Conservation (phyloP, 208 protist species). For the Herpetomonas samuelpessoai region DNA sequence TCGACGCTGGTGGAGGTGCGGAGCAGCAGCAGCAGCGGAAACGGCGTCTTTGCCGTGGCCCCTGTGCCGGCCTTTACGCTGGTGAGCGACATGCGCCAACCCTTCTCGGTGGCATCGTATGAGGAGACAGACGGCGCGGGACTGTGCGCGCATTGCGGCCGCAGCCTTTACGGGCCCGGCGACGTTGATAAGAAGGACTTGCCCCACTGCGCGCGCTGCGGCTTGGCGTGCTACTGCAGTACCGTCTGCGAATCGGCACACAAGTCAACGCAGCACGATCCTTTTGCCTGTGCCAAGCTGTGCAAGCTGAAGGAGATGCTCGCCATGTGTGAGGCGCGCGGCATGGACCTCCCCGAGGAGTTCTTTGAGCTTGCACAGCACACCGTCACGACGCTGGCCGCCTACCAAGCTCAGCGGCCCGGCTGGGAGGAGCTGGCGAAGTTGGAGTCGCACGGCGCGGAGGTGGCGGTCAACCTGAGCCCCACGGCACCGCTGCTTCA, state of each 20-base stretch:
- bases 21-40: constrained; percentile 34
- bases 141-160: constrained; percentile 59
- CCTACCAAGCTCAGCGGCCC: constrained; percentile 19
- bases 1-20: constrained; percentile 16
- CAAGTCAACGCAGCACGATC: constrained; percentile 37
- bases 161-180: not conserved
- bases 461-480: constrained; percentile 54
- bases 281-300: constrained; percentile 62
- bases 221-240: constrained; percentile 62
- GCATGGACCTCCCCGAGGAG: constrained; percentile 46
- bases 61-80: constrained; percentile 32
- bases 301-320: constrained; percentile 54
- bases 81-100: constrained; percentile 35
- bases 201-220: constrained; percentile 32
- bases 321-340: constrained; percentile 20
- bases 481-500: constrained; percentile 43
- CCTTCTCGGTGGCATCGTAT: constrained; percentile 70
- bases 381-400: constrained; percentile 70
- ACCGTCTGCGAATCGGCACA: constrained; percentile 34
- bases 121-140: constrained; percentile 39
- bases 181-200: not conserved
- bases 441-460: constrained; percentile 53
- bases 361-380: constrained; percentile 71
- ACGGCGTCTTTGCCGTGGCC: constrained; percentile 40
- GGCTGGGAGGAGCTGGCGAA: constrained; percentile 44